Conservation (phyloP, 768 basidiomycete genomes). For the Suillus subalutaceus region DNA sequence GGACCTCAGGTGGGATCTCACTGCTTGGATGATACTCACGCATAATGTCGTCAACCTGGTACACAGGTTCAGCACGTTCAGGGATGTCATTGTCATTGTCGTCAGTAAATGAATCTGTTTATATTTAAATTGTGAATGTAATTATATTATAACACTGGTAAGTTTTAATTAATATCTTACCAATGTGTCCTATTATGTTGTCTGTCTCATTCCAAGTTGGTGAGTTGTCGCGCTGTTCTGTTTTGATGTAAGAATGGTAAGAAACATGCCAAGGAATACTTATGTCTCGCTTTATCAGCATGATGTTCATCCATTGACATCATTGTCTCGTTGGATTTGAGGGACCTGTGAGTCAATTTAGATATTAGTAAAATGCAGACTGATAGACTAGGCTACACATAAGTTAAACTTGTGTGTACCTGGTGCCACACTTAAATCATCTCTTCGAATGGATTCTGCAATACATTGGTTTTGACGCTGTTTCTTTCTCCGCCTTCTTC, state of each 20-base stretch:
- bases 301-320: not conserved
- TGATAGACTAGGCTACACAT: not conserved
- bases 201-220: not conserved
- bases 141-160: not conserved
- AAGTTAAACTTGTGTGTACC: not conserved
- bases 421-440: not conserved
- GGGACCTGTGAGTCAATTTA: not conserved
- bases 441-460: not conserved
- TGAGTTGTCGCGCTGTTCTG: not conserved
- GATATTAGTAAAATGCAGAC: not conserved
- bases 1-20: constrained; percentile 9
- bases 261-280: not conserved
- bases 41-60: constrained; percentile 24
- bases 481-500: not conserved
- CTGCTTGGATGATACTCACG: constrained; percentile 27
- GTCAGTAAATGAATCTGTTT: not conserved
- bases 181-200: not conserved
- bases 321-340: not conserved
- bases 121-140: not conserved
- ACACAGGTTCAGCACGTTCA: not conserved
- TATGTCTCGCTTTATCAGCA: not conserved
- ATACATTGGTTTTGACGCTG: not conserved
- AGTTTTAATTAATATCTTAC: not conserved
- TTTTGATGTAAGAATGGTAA: not conserved
- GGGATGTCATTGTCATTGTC: not conserved